Evolutionary conservation across 2,329 filamentous ascomycete species (phyloP), one percentile per base, ranked within the genome.

Genomic region (Claviceps digitariae): DNA sequence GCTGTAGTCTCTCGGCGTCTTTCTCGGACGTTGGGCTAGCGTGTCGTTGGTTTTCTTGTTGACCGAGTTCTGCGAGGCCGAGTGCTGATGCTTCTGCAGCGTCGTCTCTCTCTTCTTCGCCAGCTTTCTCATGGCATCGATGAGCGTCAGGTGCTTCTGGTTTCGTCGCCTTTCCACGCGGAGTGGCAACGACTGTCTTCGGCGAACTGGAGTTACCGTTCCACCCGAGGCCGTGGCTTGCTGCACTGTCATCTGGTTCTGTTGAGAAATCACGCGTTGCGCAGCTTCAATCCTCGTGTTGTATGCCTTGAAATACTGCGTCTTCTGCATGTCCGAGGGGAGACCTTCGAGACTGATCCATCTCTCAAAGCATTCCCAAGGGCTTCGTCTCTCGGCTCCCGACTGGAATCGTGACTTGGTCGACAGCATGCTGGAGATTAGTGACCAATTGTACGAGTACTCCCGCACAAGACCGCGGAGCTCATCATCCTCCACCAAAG

Each of bases 291-390:
- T 82, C 29, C 82, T 71, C 10, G 69, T 71, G 58, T 79, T 81
- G 63, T 83, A 84, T 1, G 78, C 70, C 63, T 90, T 88, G 75
- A 97, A 98, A 66, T 97, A 98, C 46, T 90, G 86, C 0, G 89
- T 95, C 71, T 95, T 95, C 20, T 86, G 84, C 85, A 97, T 94
- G 59, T 98, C 93, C 12, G 85, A 81, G 4, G 93, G 91, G 40
- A 96, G 74, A 1, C 90, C 90, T 69, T 97, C 93, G 13, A 97
- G 73, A 60, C 87, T 84, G 52, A 96, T 86, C 91, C 91, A 98
- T 45, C 93, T 81, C 69, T 98, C 93, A 62, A 98, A 98, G 65
- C 93, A 98, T 70, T 98, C 93, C 93, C 93, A 98, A 0, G 91
- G 90, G 2, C 91, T 97, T 48, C 93, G 81, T 57, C 93, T 80